Evolutionary conservation across 2,329 filamentous ascomycete species (phyloP).

Genomic region (Tolypocladium nubicola): DNA sequence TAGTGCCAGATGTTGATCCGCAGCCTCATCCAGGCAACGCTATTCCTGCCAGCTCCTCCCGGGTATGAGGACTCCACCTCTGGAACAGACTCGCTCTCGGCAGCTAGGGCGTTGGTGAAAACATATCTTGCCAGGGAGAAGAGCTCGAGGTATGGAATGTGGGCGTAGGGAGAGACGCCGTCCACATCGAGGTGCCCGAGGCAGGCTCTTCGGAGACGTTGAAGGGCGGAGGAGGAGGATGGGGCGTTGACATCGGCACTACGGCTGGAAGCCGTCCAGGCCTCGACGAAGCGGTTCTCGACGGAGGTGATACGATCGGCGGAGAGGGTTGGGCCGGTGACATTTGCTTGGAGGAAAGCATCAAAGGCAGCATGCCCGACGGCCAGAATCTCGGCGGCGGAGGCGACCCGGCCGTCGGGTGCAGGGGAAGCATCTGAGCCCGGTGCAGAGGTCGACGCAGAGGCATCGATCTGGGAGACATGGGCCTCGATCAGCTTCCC

Average conservation of each 20-base stretch:
- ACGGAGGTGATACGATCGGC: slow-evolving; percentile 13
- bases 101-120: slow-evolving; percentile 20
- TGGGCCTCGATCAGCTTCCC: slow-evolving; percentile 3
- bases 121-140: slow-evolving; percentile 60
- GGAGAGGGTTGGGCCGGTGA: slow-evolving; percentile 72
- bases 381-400: slow-evolving; percentile 10
- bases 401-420: not conserved
- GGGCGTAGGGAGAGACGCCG: slow-evolving; percentile 74
- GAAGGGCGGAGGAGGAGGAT: slow-evolving; percentile 13
- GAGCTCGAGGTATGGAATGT: slow-evolving; percentile 76
- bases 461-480: not conserved
- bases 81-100: slow-evolving; percentile 12
- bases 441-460: not conserved
- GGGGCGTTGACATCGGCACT: not conserved
- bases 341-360: slow-evolving; percentile 75
- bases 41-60: slow-evolving; percentile 33
- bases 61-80: slow-evolving; percentile 12
- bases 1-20: slow-evolving; percentile 63
- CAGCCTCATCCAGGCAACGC: slow-evolving; percentile 52
- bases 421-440: not conserved
- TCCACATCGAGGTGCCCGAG: slow-evolving; percentile 66
- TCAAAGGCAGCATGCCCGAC: slow-evolving; percentile 40
- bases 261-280: slow-evolving; percentile 17
- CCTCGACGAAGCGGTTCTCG: slow-evolving; percentile 27
- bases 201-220: slow-evolving; percentile 42